Conservation (phyloP, 345 rosid genomes). For the Trapa bicornis region DNA sequence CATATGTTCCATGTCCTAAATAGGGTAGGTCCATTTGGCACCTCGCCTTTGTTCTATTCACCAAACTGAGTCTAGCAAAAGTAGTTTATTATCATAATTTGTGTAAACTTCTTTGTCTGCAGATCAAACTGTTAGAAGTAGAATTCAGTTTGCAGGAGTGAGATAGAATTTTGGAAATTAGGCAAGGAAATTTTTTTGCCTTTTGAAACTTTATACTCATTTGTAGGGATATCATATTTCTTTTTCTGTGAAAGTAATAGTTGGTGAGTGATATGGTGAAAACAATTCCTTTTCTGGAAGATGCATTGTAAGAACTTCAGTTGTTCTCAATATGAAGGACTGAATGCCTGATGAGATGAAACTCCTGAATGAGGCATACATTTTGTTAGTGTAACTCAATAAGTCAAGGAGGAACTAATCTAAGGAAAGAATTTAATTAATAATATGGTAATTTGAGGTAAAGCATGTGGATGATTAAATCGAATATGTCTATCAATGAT, state of each 20-base stretch:
- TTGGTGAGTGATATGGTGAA: neutral
- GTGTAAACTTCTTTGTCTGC: neutral
- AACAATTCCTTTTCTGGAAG: neutral
- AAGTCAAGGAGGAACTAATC: neutral
- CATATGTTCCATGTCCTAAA: constrained; percentile 1
- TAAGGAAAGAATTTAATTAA: neutral
- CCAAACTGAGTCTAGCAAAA: constrained; percentile 21
- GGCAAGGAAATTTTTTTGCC: neutral
- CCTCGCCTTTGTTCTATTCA: constrained; percentile 18
- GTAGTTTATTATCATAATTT: neutral
- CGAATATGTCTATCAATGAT: neutral
- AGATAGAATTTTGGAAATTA: neutral
- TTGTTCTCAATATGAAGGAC: neutral
- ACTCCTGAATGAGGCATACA: neutral
- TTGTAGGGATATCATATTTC: neutral
- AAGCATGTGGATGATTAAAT: neutral
- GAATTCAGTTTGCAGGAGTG: neutral
- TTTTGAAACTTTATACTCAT: neutral
- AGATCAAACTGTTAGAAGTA: neutral
- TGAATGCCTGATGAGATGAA: neutral
- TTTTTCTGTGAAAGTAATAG: neutral
- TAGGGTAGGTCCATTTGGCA: constrained; percentile 14
- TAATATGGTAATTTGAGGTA: neutral
- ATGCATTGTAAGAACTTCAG: neutral
- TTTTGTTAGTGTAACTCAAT: neutral